Evolutionary conservation across 2,329 filamentous ascomycete genomes (phyloP).

Genomic region (Aspergillus pseudoterreus): DNA sequence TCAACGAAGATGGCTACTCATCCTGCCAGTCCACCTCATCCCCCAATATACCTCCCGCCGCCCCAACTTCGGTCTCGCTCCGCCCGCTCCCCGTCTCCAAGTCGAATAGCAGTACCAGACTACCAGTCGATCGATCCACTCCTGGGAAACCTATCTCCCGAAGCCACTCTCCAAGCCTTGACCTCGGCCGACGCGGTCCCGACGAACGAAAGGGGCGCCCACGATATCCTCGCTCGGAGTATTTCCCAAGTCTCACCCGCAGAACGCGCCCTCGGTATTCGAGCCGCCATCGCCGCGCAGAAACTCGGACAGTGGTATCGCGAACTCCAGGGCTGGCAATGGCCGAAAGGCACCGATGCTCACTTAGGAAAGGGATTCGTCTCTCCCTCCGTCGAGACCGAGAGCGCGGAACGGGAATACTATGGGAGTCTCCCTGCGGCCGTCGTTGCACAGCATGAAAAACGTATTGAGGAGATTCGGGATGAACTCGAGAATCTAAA

Average conservation of each 20-base stretch:
- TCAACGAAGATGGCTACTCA: slow-evolving; percentile 24
- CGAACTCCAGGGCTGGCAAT: slow-evolving; percentile 58
- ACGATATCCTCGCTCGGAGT: slow-evolving; percentile 44
- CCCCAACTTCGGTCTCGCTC: slow-evolving; percentile 27
- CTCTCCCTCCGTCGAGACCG: slow-evolving; percentile 18
- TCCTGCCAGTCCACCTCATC: slow-evolving; percentile 27
- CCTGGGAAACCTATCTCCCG: slow-evolving; percentile 52
- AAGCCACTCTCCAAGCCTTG: slow-evolving; percentile 51
- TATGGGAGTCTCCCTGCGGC: slow-evolving; percentile 67
- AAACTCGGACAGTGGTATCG: slow-evolving; percentile 56
- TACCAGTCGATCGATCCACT: slow-evolving; percentile 44
- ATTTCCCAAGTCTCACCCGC: slow-evolving; percentile 54
- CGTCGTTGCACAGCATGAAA: slow-evolving; percentile 66
- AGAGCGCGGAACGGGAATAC: slow-evolving; percentile 42
- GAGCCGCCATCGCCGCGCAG: slow-evolving; percentile 57
- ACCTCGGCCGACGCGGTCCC: slow-evolving; percentile 40
- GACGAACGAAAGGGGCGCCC: slow-evolving; percentile 33
- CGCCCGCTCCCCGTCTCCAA: slow-evolving; percentile 36
- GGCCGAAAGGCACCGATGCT: slow-evolving; percentile 44
- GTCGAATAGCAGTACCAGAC: slow-evolving; percentile 32
- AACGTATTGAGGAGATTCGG: slow-evolving; percentile 68
- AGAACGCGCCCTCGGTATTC: slow-evolving; percentile 56
- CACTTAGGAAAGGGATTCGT: slow-evolving; percentile 42
- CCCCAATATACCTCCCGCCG: slow-evolving; percentile 26
- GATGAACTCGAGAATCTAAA: slow-evolving; percentile 42